Base-by-base conservation (phyloP, 345 rosid genomes). In the Citrus australasica region DNA sequence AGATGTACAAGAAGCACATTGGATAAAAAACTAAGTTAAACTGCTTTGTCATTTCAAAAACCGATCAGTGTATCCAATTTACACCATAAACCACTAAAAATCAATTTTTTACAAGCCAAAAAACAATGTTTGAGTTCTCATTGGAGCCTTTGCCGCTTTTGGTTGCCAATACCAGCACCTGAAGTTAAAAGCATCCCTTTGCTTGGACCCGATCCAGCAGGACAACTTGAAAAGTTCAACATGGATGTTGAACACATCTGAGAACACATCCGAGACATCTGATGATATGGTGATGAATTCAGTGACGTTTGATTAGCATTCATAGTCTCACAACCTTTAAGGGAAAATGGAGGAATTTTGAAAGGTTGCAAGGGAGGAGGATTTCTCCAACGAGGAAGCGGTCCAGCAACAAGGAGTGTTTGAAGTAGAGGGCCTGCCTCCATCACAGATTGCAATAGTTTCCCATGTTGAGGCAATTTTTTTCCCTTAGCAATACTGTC, bases 371-470 rank as follows among this genome's bases (percentile, higher is more conserved):
- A 27, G 42, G 97, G 92, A 25, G 99, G 99, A n/a, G 98, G 99
- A 58, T 97, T 94, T 73, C 97, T 85, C 98, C 99, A 97, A 80
- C 79, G 82, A 16, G 99, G 99, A 63, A 97, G 92, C 0, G 93
- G 98, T 28, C 98, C 99, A 0, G 99, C 90, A n/a, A 94, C 90
- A 3, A 93, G 88, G 51, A 94, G 89, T 2, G 92, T 88, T 56
- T 88, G 89, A 46, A 97, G 93, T 38, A 97, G 92, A 65, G 98
- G 99, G 0, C 96, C 97, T 2, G 94, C 86, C 35, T 87, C 93
- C 85, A 86, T 85, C 33, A 97, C 89, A 8, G 93, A 80, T 38
- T 93, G 87, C 79, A 97, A 74, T 35, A 97, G 88, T 81, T 88
- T 89, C 13, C 99, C 99, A 61, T 87, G 87, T 60, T 82, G 84